Conservation (phyloP, 192 early-diverging fungal species). For the Ambispora gerdemannii region DNA sequence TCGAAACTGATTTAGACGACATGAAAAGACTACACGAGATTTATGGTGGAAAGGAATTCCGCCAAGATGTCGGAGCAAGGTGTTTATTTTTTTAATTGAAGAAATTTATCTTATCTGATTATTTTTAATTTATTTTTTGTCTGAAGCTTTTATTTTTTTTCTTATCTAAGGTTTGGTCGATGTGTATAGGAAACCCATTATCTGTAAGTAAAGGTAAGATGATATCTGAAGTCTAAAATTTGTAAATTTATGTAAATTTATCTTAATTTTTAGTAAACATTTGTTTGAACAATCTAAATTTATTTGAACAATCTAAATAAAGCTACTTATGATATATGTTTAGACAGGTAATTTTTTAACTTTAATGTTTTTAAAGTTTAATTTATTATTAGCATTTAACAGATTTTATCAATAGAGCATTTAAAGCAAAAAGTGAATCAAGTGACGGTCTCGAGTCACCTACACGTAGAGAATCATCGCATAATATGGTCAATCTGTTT, state of each 20-base stretch:
- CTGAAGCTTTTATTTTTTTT: background rate
- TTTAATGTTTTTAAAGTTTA: background rate
- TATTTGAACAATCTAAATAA: too few relatives aligned
- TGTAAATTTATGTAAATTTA: too few relatives aligned
- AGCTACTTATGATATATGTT: constrained; percentile 9
- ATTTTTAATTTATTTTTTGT: background rate
- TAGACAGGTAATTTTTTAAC: background rate
- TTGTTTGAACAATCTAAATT: too few relatives aligned
- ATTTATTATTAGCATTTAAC: too few relatives aligned
- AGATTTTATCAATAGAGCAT: constrained; percentile 1
- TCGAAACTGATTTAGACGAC: constrained; percentile 25
- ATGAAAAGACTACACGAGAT: constrained; percentile 37
- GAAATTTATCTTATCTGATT: too few relatives aligned
- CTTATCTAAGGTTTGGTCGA: constrained; percentile 31
- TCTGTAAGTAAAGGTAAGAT: constrained; percentile 35
- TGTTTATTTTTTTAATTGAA: too few relatives aligned
- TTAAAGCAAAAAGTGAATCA: constrained; percentile 6
- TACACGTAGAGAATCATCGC: background rate
- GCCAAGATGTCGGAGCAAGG: constrained; percentile 39
- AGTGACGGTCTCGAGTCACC: constrained; percentile 2
- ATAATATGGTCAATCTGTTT: background rate
- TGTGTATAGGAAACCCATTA: constrained; percentile 39
- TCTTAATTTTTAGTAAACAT: too few relatives aligned
- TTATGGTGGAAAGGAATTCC: constrained; percentile 44
- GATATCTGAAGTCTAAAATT: too few relatives aligned